These are phyloP conservation scores for Balansia obtecta DNA, from an alignment of 2,329 filamentous ascomycete genomes.

Conservation along the genomic window DNA sequence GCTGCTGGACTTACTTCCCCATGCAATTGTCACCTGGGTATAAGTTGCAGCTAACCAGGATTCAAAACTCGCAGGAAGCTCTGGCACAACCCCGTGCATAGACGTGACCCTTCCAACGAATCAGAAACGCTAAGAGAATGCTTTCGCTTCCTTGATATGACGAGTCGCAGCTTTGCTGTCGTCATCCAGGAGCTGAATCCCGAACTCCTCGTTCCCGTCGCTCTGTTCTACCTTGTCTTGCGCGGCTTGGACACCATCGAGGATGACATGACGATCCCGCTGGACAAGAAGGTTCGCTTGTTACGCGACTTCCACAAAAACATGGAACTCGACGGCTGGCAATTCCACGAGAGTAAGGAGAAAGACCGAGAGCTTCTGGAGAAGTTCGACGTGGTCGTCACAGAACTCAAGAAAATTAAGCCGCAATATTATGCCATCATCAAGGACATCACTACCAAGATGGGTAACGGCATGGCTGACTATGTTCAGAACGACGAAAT, in stretches of 20 bases:
- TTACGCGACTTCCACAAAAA: slow-evolving; percentile 70
- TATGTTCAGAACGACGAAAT: slow-evolving; percentile 76
- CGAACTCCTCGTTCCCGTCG: slow-evolving; percentile 79
- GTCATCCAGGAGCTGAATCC: slow-evolving; percentile 95
- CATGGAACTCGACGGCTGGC: slow-evolving; percentile 81
- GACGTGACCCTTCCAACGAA: slow-evolving; percentile 66
- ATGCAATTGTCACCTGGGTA: neutral
- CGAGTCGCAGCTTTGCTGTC: slow-evolving; percentile 82
- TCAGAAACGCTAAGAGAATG: slow-evolving; percentile 62
- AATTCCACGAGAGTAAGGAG: slow-evolving; percentile 77
- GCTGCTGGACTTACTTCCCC: neutral
- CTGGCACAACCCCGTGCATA: slow-evolving; percentile 91
- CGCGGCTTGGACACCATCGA: slow-evolving; percentile 96
- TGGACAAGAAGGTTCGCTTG: slow-evolving; percentile 73
- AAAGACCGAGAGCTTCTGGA: slow-evolving; percentile 89
- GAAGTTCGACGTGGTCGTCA: slow-evolving; percentile 77
- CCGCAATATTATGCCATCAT: slow-evolving; percentile 75
- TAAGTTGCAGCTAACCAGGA: neutral
- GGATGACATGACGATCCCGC: slow-evolving; percentile 88
- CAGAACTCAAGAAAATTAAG: slow-evolving; percentile 82
- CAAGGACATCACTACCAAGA: slow-evolving; percentile 81
- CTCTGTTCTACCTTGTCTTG: slow-evolving; percentile 85
- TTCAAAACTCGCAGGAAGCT: slow-evolving; percentile 55
- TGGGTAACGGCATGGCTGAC: slow-evolving; percentile 98
- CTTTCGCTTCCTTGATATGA: slow-evolving; percentile 75